These are phyloP conservation scores for Rhododendron griersonianum DNA, from an alignment of 148 eudicot genomes.

Conservation along the genomic window DNA sequence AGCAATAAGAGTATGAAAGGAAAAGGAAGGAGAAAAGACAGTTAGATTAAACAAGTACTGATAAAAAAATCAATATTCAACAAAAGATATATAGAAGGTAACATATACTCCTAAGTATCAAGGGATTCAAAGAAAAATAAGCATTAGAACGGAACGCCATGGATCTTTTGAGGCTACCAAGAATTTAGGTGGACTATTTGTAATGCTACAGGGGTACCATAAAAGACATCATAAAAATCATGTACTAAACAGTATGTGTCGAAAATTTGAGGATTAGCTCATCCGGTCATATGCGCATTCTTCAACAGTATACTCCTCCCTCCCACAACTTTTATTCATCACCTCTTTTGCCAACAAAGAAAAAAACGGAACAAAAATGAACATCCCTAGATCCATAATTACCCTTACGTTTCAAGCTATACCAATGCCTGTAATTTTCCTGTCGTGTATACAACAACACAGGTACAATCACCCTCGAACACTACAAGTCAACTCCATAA, in stretches of 20 bases:
- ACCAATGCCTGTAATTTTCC: no score
- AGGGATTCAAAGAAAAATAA: no score
- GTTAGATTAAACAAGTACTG: no score
- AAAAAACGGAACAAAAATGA: not conserved
- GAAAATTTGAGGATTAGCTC: not conserved
- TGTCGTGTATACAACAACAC: not conserved
- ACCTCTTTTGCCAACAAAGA: not conserved
- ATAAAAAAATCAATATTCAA: no score
- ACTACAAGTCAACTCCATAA: not conserved
- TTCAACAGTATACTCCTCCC: not conserved
- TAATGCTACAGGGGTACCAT: not conserved
- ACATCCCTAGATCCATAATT: not conserved
- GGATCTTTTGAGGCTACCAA: not conserved
- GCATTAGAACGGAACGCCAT: no score
- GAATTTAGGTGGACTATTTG: not conserved
- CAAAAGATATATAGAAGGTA: no score
- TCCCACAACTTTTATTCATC: not conserved
- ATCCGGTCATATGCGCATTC: not conserved
- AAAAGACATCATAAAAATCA: not conserved
- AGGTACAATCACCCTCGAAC: not conserved
- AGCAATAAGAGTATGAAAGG: no score
- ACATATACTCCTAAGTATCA: no score
- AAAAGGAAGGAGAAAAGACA: no score
- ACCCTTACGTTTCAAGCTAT: not conserved
- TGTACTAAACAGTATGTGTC: not conserved